phyloP scores from a whole-genome alignment of 208 protist species.

The Crithidia fasciculata region DNA sequence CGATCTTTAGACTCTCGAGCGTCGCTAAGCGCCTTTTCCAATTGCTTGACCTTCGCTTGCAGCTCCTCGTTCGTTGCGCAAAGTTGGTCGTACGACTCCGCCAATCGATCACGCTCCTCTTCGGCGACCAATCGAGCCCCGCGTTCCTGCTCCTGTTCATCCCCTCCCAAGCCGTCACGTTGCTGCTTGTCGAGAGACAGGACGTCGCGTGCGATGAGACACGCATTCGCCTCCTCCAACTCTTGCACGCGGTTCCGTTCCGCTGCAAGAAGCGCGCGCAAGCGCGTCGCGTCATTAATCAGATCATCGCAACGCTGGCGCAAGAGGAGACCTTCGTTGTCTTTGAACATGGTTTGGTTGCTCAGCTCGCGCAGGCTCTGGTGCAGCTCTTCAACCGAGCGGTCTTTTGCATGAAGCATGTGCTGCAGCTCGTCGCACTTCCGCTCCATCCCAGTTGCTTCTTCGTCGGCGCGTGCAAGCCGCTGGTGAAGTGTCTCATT shows the following conservation, averaged over 20 bases:
- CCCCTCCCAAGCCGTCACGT: not conserved
- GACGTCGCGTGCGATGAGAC: conserved; percentile 66
- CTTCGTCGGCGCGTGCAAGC: conserved; percentile 54
- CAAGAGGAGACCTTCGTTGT: conserved; percentile 80
- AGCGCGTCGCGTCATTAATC: conserved; percentile 47
- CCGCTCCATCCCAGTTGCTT: conserved; percentile 42
- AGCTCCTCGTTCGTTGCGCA: conserved; percentile 19
- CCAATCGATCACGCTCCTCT: conserved; percentile 9
- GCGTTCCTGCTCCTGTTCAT: conserved; percentile 29
- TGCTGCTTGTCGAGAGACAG: conserved; percentile 27
- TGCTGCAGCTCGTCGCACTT: conserved; percentile 62
- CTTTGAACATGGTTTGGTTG: conserved; percentile 80
- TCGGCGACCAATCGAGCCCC: not conserved
- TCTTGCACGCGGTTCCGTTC: conserved; percentile 48
- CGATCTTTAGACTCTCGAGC: conserved; percentile 69
- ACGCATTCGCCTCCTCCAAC: conserved; percentile 77
- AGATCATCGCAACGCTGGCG: conserved; percentile 64
- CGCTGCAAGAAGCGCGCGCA: conserved; percentile 38
- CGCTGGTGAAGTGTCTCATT: conserved; percentile 76
- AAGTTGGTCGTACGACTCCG: conserved; percentile 16
- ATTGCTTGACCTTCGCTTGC: conserved; percentile 21
- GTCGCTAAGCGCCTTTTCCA: conserved; percentile 50
- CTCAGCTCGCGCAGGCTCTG: conserved; percentile 79
- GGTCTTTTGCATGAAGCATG: conserved; percentile 58
- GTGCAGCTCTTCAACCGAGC: conserved; percentile 73